Percentiles rank a stretch among this genome's conserved stretches.
Conservation (phyloP, 768 basidiomycete species). For the Boletus pseudopeckii region DNA sequence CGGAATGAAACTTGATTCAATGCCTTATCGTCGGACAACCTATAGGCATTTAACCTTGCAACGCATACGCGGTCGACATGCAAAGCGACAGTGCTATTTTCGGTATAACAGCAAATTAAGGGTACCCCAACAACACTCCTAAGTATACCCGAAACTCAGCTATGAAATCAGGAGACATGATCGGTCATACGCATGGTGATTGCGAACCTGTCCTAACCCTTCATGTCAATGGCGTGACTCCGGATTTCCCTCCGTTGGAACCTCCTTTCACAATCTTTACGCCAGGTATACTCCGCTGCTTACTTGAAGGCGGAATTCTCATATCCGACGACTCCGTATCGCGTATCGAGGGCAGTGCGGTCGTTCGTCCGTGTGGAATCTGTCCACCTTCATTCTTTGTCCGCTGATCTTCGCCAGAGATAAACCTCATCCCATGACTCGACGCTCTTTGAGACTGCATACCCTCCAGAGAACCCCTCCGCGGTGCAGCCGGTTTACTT, state of each 20-base stretch:
- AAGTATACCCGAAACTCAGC: slow-evolving; percentile 6
- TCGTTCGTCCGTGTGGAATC: background rate
- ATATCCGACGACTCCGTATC: slow-evolving; percentile 17
- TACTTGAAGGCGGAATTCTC: slow-evolving; percentile 14
- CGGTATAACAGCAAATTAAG: slow-evolving; percentile 1
- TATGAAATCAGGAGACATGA: slow-evolving; percentile 1
- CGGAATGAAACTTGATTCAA: background rate
- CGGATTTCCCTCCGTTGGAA: slow-evolving; percentile 13
- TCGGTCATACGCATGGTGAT: background rate
- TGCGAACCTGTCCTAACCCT: background rate
- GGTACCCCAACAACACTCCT: background rate
- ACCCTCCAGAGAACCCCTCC: background rate
- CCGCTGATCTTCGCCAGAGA: background rate
- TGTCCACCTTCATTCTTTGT: slow-evolving; percentile 1
- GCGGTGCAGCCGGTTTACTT: slow-evolving; percentile 13
- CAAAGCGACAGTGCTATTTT: slow-evolving; percentile 3
- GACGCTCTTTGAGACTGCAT: slow-evolving; percentile 1
- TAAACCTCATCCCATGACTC: background rate
- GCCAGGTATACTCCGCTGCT: slow-evolving; percentile 30
- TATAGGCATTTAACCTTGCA: background rate
- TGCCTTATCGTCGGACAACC: background rate
- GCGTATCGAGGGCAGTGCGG: background rate
- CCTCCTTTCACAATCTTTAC: slow-evolving; percentile 30
- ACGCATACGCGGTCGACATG: background rate
- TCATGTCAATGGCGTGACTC: slow-evolving; percentile 9